phyloP scores from a whole-genome alignment of 2,329 filamentous ascomycete genomes.

The Penicillium sp. region DNA sequence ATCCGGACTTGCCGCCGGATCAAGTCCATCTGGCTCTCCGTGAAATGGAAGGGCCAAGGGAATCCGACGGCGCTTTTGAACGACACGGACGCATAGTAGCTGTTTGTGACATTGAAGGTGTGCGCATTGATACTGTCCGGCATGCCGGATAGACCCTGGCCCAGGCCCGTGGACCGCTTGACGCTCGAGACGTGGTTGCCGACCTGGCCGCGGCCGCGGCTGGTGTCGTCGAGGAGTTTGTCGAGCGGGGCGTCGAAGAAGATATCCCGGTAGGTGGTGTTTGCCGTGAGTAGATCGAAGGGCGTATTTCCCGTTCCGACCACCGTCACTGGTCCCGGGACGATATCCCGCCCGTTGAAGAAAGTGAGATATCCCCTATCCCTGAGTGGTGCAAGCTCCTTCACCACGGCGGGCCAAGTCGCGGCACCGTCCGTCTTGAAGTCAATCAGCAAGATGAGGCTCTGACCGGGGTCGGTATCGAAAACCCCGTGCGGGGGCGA shows the following conservation, averaged over 20 bases:
- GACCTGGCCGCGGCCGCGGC: neutral
- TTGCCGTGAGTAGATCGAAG: conserved; percentile 50
- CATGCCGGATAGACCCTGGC: conserved; percentile 52
- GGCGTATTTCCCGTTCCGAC: conserved; percentile 58
- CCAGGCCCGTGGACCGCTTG: conserved; percentile 24
- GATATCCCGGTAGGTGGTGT: conserved; percentile 54
- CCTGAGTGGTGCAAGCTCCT: conserved; percentile 52
- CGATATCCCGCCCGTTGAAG: conserved; percentile 48
- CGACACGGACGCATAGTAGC: conserved; percentile 60
- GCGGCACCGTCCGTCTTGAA: conserved; percentile 47
- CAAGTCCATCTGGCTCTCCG: conserved; percentile 46
- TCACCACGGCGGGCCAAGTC: conserved; percentile 41
- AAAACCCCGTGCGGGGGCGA: conserved; percentile 52
- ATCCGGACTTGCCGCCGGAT: conserved; percentile 56
- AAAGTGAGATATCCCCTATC: conserved; percentile 54
- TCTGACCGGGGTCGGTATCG: conserved; percentile 51
- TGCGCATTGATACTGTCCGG: conserved; percentile 40
- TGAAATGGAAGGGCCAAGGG: conserved; percentile 54
- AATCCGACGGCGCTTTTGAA: conserved; percentile 53
- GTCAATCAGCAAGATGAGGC: conserved; percentile 57
- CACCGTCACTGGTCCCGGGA: conserved; percentile 53
- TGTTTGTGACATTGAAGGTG: conserved; percentile 53
- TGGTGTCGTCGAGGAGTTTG: conserved; percentile 32
- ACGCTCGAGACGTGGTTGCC: neutral
- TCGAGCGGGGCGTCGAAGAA: conserved; percentile 59